Percentiles rank a stretch among this genome's conserved stretches.
Conservation (phyloP, 106 monocot species). For the Dioscorea alata region DNA sequence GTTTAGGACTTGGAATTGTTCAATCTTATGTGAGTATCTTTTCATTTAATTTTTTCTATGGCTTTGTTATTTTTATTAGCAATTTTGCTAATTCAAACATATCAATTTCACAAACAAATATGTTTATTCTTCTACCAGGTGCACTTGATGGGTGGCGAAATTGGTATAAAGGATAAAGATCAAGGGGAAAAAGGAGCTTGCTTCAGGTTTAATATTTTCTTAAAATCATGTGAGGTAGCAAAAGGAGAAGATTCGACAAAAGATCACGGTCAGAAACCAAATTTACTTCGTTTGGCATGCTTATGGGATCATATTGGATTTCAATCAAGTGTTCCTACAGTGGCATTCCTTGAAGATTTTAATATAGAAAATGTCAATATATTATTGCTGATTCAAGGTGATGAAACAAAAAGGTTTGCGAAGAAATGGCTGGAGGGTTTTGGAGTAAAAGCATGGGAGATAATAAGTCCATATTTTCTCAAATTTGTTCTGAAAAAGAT, state of each 20-base stretch:
- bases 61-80: not conserved
- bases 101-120: too few species aligned
- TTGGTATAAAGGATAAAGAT: slow-evolving; percentile 67
- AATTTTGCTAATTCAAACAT: too few species aligned
- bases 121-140: slow-evolving; percentile 29
- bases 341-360: slow-evolving; percentile 11
- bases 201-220: slow-evolving; percentile 77
- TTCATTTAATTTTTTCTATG: not conserved
- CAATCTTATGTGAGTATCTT: slow-evolving; percentile 67
- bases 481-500: slow-evolving; percentile 32
- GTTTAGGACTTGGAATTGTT: slow-evolving; percentile 92
- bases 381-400: slow-evolving; percentile 31
- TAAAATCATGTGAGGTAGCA: slow-evolving; percentile 31
- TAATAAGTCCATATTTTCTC: slow-evolving; percentile 21
- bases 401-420: slow-evolving; percentile 49
- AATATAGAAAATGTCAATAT: slow-evolving; percentile 19
- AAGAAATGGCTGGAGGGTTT: slow-evolving; percentile 58
- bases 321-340: not conserved
- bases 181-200: slow-evolving; percentile 62
- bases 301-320: not conserved
- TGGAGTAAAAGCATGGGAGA: slow-evolving; percentile 45
- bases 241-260: slow-evolving; percentile 2
- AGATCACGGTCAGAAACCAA: not conserved
- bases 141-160: slow-evolving; percentile 86
- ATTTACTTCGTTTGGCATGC: not conserved